Conservation (phyloP, 257 asterid species). For the Solanum appendiculatum region DNA sequence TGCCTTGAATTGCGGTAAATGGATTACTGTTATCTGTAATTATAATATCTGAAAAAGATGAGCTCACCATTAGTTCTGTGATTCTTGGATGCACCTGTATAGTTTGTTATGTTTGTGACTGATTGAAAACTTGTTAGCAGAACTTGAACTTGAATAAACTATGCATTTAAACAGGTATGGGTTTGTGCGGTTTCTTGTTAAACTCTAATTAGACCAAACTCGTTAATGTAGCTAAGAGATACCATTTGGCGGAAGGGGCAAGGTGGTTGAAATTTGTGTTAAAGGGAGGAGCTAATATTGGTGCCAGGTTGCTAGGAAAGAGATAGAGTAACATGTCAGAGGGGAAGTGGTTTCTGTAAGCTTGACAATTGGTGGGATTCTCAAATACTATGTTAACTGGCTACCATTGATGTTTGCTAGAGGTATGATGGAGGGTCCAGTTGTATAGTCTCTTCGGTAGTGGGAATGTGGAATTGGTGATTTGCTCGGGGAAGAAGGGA, state of each 20-base stretch:
- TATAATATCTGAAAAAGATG: neutral
- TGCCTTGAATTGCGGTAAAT: neutral
- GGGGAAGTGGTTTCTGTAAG: neutral
- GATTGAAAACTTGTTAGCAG: neutral
- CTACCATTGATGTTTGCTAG: neutral
- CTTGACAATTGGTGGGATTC: neutral
- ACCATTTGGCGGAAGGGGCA: neutral
- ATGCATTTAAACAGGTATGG: neutral
- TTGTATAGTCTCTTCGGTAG: neutral
- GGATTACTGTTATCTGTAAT: neutral
- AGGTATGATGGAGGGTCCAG: neutral
- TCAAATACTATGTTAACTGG: neutral
- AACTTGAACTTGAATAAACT: neutral
- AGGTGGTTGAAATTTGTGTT: neutral
- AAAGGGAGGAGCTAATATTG: neutral
- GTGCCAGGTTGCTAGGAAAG: neutral
- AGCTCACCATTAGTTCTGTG: neutral
- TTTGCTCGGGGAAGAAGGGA: neutral
- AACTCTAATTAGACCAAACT: neutral
- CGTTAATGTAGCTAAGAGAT: neutral
- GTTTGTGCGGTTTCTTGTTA: neutral
- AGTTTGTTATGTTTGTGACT: neutral
- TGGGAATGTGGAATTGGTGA: neutral
- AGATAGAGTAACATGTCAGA: neutral
- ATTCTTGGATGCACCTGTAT: neutral